A percentile compares a stretch with the other conserved stretches of the same genome.
phyloP scores from a whole-genome alignment of 257 asterid genomes.

The Solanum pinnatisectum region DNA sequence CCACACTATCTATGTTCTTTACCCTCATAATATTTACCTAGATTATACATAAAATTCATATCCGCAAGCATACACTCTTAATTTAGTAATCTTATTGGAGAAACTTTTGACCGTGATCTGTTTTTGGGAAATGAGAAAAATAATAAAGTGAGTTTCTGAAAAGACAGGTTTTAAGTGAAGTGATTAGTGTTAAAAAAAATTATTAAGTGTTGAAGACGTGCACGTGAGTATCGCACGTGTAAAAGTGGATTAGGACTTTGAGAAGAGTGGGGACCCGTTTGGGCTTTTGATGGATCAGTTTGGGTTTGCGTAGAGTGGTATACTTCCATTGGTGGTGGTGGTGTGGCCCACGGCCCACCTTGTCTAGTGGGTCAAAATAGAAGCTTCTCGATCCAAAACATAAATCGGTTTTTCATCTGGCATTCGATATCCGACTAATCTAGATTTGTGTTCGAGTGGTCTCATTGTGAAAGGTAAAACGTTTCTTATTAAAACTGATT shows the following conservation, averaged over 20 bases:
- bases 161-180: not conserved
- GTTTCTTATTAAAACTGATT: not conserved
- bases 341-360: slow-evolving; percentile 3
- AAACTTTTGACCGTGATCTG: not conserved
- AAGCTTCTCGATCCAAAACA: not conserved
- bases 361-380: not conserved
- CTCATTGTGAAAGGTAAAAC: not conserved
- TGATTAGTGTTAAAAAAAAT: not conserved
- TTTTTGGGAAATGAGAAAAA: not conserved
- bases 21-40: not conserved
- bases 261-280: not conserved
- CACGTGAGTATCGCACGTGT: not conserved
- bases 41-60: not conserved
- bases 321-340: not conserved
- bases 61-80: not conserved
- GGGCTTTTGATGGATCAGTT: not conserved
- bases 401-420: not conserved
- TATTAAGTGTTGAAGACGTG: not conserved
- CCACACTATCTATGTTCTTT: not conserved
- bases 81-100: not conserved
- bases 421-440: not conserved
- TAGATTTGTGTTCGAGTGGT: not conserved
- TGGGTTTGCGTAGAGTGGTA: not conserved
- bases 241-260: not conserved
- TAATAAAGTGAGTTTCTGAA: not conserved